Conservation (phyloP, 306 rosid genomes). For the Quillaja saponaria region DNA sequence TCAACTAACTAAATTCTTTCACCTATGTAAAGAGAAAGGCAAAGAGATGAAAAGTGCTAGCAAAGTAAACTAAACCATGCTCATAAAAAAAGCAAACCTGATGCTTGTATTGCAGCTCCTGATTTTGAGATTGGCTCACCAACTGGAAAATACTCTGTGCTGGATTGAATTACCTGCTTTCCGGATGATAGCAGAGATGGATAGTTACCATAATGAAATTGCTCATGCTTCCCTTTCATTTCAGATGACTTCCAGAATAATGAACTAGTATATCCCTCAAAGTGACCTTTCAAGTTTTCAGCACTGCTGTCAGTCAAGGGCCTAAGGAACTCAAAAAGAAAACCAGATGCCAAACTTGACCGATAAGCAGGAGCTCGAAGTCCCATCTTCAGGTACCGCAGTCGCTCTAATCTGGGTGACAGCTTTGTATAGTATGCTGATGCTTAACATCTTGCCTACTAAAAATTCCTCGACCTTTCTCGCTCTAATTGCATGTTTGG, state of each 20-base stretch:
- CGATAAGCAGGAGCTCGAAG: slow-evolving; percentile 56
- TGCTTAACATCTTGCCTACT: slow-evolving; percentile 41
- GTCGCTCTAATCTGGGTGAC: slow-evolving; percentile 36
- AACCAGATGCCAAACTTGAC: slow-evolving; percentile 78
- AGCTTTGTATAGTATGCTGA: slow-evolving; percentile 44
- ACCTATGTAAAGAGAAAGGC: neutral
- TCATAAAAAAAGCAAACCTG: slow-evolving; percentile 59
- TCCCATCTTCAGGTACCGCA: slow-evolving; percentile 60
- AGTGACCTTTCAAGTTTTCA: slow-evolving; percentile 29
- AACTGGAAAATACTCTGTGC: slow-evolving; percentile 57
- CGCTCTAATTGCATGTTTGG: slow-evolving; percentile 63
- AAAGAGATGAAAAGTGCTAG: neutral
- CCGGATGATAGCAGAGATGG: slow-evolving; percentile 57
- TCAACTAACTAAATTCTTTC: no score
- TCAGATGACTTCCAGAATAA: slow-evolving; percentile 21
- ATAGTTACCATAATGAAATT: slow-evolving; percentile 20
- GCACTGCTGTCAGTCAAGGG: slow-evolving; percentile 42
- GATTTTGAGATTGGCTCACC: slow-evolving; percentile 68
- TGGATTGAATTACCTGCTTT: slow-evolving; percentile 55
- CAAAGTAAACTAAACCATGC: neutral
- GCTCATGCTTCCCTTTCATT: slow-evolving; percentile 29
- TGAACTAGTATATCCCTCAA: slow-evolving; percentile 23
- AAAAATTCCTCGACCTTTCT: slow-evolving; percentile 46
- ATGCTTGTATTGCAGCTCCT: slow-evolving; percentile 81
- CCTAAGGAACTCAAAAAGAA: slow-evolving; percentile 69